Evolutionary conservation across 352 stramenopile genomes (phyloP).

Genomic region (Globisporangium cystogenes): DNA sequence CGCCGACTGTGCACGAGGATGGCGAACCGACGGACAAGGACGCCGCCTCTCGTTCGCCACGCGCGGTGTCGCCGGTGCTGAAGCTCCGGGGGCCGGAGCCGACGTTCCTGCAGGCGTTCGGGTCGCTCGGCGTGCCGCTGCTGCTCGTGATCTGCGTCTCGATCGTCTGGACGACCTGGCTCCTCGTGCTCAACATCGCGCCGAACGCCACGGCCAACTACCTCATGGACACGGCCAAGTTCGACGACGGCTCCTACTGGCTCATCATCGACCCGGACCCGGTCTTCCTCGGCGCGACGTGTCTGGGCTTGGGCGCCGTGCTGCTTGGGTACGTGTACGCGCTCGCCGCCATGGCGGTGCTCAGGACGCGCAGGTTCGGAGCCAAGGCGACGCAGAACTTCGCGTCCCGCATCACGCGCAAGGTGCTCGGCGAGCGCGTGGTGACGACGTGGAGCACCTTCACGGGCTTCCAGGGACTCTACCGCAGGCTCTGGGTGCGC

Average conservation of each 20-base stretch:
- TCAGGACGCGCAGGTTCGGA: neutral
- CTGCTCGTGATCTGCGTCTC: constrained; percentile 8
- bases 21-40: neutral
- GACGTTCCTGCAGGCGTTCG: neutral
- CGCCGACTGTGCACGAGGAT: too few relatives aligned
- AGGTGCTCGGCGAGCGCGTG: neutral
- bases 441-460: neutral
- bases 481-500: constrained; percentile 9
- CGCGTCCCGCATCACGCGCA: neutral
- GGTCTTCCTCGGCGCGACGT: neutral
- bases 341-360: neutral
- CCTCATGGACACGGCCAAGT: constrained; percentile 10
- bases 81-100: neutral
- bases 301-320: neutral
- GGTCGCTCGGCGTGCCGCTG: constrained; percentile 1
- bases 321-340: constrained; percentile 3
- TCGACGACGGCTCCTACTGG: constrained; percentile 12
- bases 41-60: neutral
- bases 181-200: constrained; percentile 7
- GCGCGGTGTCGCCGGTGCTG: neutral
- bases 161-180: constrained; percentile 3
- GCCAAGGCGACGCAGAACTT: neutral
- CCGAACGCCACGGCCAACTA: constrained; percentile 11
- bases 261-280: constrained; percentile 11
- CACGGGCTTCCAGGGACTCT: neutral